Evolutionary conservation across 1,139 yeast species (phyloP).

Genomic region (Protomyces lactucae-debilis): DNA sequence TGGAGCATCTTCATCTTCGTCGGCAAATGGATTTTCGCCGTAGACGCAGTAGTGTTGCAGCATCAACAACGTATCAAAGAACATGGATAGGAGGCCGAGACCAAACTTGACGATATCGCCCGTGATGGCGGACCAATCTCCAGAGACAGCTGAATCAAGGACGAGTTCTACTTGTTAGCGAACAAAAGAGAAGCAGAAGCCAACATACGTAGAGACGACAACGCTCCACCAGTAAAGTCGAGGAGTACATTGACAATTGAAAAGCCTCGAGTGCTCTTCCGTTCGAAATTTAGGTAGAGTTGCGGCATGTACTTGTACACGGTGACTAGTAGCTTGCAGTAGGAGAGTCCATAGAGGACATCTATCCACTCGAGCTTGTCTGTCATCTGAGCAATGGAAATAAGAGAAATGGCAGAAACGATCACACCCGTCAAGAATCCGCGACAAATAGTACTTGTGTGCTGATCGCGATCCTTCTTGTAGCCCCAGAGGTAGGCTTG

Average conservation of each 20-base stretch:
- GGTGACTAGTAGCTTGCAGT: conserved; percentile 16
- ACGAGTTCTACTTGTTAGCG: conserved; percentile 3
- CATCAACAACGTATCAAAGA: conserved; percentile 3
- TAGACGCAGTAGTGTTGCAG: conserved; percentile 20
- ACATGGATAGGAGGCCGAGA: conserved; percentile 8
- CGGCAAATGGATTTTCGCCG: neutral
- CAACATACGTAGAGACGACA: conserved; percentile 7
- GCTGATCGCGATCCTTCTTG: neutral
- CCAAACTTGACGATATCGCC: conserved; percentile 22
- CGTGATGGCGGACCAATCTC: conserved; percentile 13
- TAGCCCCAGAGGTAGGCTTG: conserved; percentile 18
- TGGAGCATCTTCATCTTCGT: neutral
- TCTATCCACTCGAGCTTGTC: conserved; percentile 13
- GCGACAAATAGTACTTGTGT: neutral
- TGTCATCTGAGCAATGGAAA: neutral
- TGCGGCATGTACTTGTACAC: conserved; percentile 21
- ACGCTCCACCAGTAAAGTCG: conserved; percentile 20
- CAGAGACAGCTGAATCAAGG: conserved; percentile 11
- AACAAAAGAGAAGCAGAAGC: neutral
- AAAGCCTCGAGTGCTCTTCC: conserved; percentile 15
- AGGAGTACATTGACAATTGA: conserved; percentile 19
- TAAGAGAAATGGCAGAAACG: neutral
- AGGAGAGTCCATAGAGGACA: conserved; percentile 13
- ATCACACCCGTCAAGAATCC: conserved; percentile 2
- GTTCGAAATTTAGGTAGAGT: conserved; percentile 7